Base-by-base conservation (phyloP, 768 basidiomycete genomes). In the Sporobolomyces roseus region DNA sequence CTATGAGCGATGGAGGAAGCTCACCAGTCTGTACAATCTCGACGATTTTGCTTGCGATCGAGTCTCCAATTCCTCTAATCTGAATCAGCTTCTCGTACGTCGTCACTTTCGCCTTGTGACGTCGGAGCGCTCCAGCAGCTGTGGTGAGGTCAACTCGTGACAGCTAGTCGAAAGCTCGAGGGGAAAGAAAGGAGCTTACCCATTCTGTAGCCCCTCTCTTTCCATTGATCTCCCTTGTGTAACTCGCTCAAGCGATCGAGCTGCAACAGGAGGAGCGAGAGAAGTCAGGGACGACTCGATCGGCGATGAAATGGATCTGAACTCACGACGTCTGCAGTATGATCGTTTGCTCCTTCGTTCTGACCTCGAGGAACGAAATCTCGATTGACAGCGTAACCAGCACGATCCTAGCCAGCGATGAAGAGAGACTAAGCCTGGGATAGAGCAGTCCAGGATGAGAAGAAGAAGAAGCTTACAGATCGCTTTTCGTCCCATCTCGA, bases 261-360 rank as follows among this genome's bases (percentile, higher is more conserved):
- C 29, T 17, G 46, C 25, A 13, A 9, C 30, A 16, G 12, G 4
- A 27, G 38, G 10, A 2, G 0, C 3, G n/a, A 30, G 0, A 10
- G 3, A 27, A 25, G 7, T 21, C 25, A 41, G 46, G 6, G 12
- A 8, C 4, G 30, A 38, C 23, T 35, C 1, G 25, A n/a, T n/a
- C n/a, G n/a, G n/a, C n/a, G n/a, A n/a, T n/a, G n/a, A n/a, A 23
- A 36, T 25, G 1, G 3, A 30, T 8, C 32, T 1, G 33, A 19
- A 36, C 64, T 2, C 33, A 71, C 70, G 17, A 41, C 36, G 19
- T 49, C 29, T 1, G 65, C 70, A 7, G 36, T 30, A 45, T 19
- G 2, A 30, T 71, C 70, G 55, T 71, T 66, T 19, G 70, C 65
- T 0, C 70, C 70, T 7, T n/a, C 23, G 36, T n/a, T 52, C 13